Evolutionary conservation across 345 rosid genomes (phyloP).

Genomic region (Eucalyptus sideroxylon): DNA sequence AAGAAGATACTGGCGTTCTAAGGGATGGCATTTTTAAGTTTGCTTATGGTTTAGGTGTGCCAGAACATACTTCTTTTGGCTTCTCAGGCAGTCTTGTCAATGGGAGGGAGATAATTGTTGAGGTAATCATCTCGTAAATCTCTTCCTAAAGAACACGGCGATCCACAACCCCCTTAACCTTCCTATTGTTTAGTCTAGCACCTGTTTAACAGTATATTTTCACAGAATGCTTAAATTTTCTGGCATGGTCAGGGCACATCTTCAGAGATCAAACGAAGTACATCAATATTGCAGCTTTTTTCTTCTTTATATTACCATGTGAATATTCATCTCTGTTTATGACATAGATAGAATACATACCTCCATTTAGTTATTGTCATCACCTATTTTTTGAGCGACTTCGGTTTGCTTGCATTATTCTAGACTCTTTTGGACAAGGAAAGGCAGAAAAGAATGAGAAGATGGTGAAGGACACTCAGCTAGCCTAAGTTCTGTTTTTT

Average conservation of each 20-base stretch:
- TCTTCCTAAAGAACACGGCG: not conserved
- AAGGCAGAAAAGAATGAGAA: not conserved
- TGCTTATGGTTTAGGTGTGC: not conserved
- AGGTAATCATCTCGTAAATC: not conserved
- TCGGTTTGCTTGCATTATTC: not conserved
- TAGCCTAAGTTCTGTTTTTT: not conserved
- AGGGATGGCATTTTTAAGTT: conserved; percentile 87
- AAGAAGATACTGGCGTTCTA: conserved; percentile 59
- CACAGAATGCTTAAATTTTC: not conserved
- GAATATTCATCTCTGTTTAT: not conserved
- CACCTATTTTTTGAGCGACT: not conserved
- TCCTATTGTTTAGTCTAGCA: not conserved
- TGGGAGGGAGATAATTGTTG: not conserved
- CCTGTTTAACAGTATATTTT: not conserved
- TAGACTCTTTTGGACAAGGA: not conserved
- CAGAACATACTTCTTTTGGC: not conserved
- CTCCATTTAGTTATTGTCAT: not conserved
- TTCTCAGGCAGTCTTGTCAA: not conserved
- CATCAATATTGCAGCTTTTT: not conserved
- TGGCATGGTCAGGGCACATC: not conserved
- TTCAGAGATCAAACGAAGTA: not conserved
- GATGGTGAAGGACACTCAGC: not conserved
- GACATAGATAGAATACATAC: not conserved
- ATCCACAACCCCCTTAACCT: not conserved
- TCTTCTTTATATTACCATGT: not conserved